Evolutionary conservation across 2,329 filamentous ascomycete genomes (phyloP), one percentile per base, ranked within the genome.

Genomic region (Fusarium longipes): DNA sequence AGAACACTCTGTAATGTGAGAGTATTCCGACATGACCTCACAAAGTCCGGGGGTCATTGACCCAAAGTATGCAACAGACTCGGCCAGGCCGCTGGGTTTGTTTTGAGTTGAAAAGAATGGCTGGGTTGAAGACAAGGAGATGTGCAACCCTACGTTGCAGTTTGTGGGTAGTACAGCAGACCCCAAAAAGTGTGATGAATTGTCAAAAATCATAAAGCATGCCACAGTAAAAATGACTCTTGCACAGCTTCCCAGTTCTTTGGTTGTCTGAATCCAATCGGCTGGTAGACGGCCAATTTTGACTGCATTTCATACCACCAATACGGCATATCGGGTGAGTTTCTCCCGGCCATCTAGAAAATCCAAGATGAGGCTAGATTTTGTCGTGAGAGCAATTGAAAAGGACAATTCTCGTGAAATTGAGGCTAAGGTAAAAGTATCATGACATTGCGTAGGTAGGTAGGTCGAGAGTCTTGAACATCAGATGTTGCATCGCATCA

Each of bases 401-500:
- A 53, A 67, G 71, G 54, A 58, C 57, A 52, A 55, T 58, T 59
- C 45, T 71, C 59, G 42, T 50, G 39, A 47, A 61, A 55, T 52
- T 42, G 50, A 62, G 39, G 67, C 67, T 59, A 68, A 53, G 63
- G 50, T 36, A 60, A 68, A 70, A 38, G 68, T 73, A 69, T 73
- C 70, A 69, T 72, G 68, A 73, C 66, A 71, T 60, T 68, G 45
- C 53, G 42, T 29, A 43, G 40, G n/a, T 29, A 43, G 40, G n/a
- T 29, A 20, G 32, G 32, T 61, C 55, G 50, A 57, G 50, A 32
- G 42, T 67, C 48, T 61, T 52, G 14, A 62, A 65, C 60, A 73
- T 72, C 71, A 64, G 69, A 70, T 73, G 67, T 73, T 60, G 27
- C 25, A n/a, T 8, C 25, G 50, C 39, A 63, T 63, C 45, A 66